Conservation (phyloP, 371 early-diverging fungal genomes). For the Phascolomyces articulosus region DNA sequence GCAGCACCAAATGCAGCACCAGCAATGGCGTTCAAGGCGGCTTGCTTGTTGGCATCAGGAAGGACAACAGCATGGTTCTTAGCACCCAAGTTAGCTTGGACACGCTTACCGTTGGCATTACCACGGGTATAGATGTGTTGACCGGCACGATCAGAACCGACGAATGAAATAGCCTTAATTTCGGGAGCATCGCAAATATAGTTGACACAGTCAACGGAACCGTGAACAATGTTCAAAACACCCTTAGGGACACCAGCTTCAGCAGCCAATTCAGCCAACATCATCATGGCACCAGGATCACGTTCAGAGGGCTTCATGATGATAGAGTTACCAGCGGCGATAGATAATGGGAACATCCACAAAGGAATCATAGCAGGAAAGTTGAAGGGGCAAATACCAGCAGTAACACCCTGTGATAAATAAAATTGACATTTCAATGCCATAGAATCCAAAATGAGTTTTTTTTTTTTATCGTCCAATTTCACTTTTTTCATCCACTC, state of each 20-base stretch:
- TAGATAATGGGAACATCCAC: slow-evolving; percentile 97
- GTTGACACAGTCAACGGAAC: slow-evolving; percentile 88
- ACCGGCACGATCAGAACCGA: slow-evolving; percentile 89
- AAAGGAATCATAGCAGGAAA: slow-evolving; percentile 97
- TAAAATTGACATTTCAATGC: no score
- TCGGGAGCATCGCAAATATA: slow-evolving; percentile 87
- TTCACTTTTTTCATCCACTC: background rate
- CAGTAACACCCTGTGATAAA: slow-evolving; percentile 82
- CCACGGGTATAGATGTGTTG: slow-evolving; percentile 89
- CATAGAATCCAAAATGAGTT: no score
- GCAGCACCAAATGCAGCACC: slow-evolving; percentile 98
- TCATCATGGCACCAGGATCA: slow-evolving; percentile 95
- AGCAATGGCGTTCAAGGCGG: slow-evolving; percentile 87
- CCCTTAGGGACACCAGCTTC: slow-evolving; percentile 95
- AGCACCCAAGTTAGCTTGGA: slow-evolving; percentile 96
- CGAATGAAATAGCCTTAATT: slow-evolving; percentile 94
- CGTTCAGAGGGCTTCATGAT: slow-evolving; percentile 95
- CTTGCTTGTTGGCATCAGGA: slow-evolving; percentile 91
- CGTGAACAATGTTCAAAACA: slow-evolving; percentile 95
- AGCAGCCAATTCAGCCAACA: slow-evolving; percentile 87
- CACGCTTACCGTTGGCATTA: slow-evolving; percentile 92
- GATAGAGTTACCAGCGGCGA: slow-evolving; percentile 89
- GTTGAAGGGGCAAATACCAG: slow-evolving; percentile 96
- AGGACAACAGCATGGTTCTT: slow-evolving; percentile 97
- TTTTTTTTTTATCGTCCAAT: no score